Evolutionary conservation across 345 rosid genomes (phyloP), one percentile per base, ranked within the genome.

Genomic region (Heritiera fomes): DNA sequence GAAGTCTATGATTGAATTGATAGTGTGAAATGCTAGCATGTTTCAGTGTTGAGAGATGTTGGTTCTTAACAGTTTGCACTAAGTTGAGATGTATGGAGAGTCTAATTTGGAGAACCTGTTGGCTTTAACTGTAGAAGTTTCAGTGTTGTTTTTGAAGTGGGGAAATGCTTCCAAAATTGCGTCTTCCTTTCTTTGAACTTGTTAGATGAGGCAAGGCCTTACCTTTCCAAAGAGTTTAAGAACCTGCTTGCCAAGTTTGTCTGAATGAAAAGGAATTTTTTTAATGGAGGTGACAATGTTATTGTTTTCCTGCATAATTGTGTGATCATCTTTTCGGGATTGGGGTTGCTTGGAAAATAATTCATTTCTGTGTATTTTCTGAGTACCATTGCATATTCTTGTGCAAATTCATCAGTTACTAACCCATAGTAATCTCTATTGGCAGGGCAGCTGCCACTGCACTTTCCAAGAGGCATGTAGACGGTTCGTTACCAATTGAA

Each of bases 391-490:
- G 56, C 53, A 20, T 20, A 38, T 67, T 11, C 17, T 43, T 55
- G n/a, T 66, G 43, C 17, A 45, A 23, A 32, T 6, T 71, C 50
- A 65, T 41, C 56, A 17, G 53, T 53, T 66, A 32, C 8, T 78
- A 55, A 61, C 75, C 56, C 58, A 11, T 75, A 49, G 68, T 14
- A 4, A 28, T 78, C 47, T 74, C 38, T 55, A 23, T 84, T 76
- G 68, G 65, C 85, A 95, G 99, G 89, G 91, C 90, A 32, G 94
- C 98, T 81, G 97, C 89, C 41, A 82, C 90, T 68, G 94, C 97
- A 18, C 86, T 93, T 77, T 84, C 95, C 69, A 85, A 87, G 85
- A 90, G 97, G 73, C 95, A 92, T 75, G 87, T 88, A 32, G 91
- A 93, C 83, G 96, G 97, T 77, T 90, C 94, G 2, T 80, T 93